A percentile compares a stretch with the other conserved stretches of the same genome.
Conservation (phyloP, 1,139 yeast species). For the Kurtzmaniella quercitrusa region DNA sequence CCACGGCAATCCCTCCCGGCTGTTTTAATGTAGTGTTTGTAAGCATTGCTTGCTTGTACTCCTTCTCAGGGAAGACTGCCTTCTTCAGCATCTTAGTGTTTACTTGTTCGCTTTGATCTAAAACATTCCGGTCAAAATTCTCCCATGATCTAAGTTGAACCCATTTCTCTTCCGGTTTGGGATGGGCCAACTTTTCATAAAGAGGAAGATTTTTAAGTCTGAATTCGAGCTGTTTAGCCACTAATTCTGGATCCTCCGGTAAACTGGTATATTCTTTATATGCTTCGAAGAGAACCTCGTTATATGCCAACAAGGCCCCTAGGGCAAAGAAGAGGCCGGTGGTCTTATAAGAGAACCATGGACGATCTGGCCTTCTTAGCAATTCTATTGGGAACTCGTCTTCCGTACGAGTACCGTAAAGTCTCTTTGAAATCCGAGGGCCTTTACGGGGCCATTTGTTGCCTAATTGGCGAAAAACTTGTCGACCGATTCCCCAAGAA, state of each 20-base stretch:
- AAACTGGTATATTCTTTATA: conserved; percentile 28
- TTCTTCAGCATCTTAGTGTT: background rate
- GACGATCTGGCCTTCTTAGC: conserved; percentile 11
- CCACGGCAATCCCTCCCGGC: conserved; percentile 77
- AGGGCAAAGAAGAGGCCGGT: conserved; percentile 22
- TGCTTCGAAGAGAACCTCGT: conserved; percentile 29
- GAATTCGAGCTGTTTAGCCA: conserved; percentile 29
- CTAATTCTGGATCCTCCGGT: conserved; percentile 18
- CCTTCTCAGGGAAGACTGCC: conserved; percentile 17
- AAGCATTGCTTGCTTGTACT: conserved; percentile 25
- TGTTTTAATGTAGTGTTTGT: conserved; percentile 34
- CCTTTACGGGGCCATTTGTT: background rate
- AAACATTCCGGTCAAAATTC: conserved; percentile 43
- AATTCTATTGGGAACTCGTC: background rate
- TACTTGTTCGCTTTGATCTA: conserved; percentile 23
- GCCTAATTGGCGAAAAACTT: background rate
- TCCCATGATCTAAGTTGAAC: conserved; percentile 56
- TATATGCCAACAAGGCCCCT: conserved; percentile 32
- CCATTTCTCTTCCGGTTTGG: conserved; percentile 38
- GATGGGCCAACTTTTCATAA: conserved; percentile 42
- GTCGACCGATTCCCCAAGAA: background rate
- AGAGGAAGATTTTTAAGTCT: conserved; percentile 50
- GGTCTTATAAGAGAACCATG: conserved; percentile 32
- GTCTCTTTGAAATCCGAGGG: background rate
- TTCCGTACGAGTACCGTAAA: background rate